These are phyloP conservation scores for Fusarium hostae DNA, from an alignment of 2,329 filamentous ascomycete species.

Conservation along the genomic window DNA sequence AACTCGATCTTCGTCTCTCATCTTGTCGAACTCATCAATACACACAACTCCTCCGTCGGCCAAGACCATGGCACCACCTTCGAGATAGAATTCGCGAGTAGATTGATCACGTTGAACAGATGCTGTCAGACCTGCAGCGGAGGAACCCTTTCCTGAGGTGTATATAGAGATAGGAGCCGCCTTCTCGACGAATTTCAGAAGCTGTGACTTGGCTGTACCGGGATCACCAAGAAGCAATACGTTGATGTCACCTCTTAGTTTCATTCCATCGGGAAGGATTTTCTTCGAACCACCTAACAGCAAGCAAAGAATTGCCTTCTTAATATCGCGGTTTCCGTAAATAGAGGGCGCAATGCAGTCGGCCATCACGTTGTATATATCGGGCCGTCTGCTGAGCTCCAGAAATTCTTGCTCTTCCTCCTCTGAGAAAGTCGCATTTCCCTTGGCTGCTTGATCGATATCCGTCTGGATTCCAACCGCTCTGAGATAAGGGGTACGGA, in stretches of 20 bases:
- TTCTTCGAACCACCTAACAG: slow-evolving; percentile 97
- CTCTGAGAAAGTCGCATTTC: slow-evolving; percentile 85
- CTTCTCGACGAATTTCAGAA: slow-evolving; percentile 97
- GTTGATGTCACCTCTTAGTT: slow-evolving; percentile 96
- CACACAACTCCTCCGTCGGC: slow-evolving; percentile 97
- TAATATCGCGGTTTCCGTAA: slow-evolving; percentile 95
- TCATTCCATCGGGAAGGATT: slow-evolving; percentile 97
- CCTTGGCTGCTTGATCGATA: slow-evolving; percentile 88
- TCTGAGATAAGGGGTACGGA: slow-evolving; percentile 92
- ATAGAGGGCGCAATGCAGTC: slow-evolving; percentile 97
- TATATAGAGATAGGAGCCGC: slow-evolving; percentile 97
- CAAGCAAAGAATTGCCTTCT: slow-evolving; percentile 95
- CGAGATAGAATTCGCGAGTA: slow-evolving; percentile 95
- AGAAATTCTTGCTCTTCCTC: slow-evolving; percentile 97
- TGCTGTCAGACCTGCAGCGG: slow-evolving; percentile 94
- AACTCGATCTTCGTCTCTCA: slow-evolving; percentile 97
- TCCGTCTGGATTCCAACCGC: slow-evolving; percentile 94
- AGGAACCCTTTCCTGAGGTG: slow-evolving; percentile 97
- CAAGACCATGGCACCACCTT: slow-evolving; percentile 98
- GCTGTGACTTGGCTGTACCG: slow-evolving; percentile 96
- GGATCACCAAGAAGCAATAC: slow-evolving; percentile 96
- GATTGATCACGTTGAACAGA: slow-evolving; percentile 94
- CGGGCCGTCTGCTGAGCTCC: slow-evolving; percentile 88
- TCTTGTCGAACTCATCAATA: slow-evolving; percentile 99
- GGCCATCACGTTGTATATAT: slow-evolving; percentile 91